phyloP scores from a whole-genome alignment of 805 yeast genomes.

The Millerago galiae region DNA sequence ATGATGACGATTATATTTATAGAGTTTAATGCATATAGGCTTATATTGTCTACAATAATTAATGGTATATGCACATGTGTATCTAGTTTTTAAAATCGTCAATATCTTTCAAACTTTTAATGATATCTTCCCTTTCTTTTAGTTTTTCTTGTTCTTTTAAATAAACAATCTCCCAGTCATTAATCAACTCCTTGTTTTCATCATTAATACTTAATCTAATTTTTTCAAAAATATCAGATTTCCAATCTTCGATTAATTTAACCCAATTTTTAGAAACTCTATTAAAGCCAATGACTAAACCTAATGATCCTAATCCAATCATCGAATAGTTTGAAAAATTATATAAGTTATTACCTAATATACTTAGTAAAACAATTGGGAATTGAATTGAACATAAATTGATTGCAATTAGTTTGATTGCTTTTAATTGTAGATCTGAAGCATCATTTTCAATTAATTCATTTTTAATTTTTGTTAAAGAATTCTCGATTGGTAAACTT shows the following conservation, averaged over 20 bases:
- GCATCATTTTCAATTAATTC: conserved; percentile 17
- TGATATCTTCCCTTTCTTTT: conserved; percentile 4
- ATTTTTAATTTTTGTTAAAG: conserved; percentile 15
- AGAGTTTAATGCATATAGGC: conserved; percentile 11
- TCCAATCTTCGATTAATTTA: conserved; percentile 18
- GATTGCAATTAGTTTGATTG: conserved; percentile 20
- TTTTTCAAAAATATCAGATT: conserved; percentile 19
- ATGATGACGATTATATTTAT: conserved; percentile 30
- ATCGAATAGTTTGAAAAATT: conserved; percentile 27
- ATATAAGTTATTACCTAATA: conserved; percentile 23
- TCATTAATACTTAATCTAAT: conserved; percentile 17
- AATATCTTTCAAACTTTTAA: conserved; percentile 1
- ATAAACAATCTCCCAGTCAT: conserved; percentile 17
- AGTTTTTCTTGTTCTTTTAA: conserved; percentile 4
- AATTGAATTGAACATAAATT: conserved; percentile 27
- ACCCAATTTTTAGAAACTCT: conserved; percentile 27
- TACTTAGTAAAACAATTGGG: conserved; percentile 24
- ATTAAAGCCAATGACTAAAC: conserved; percentile 26
- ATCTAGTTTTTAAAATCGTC: neutral
- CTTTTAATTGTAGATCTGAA: conserved; percentile 20
- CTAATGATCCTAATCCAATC: conserved; percentile 27
- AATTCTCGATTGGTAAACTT: conserved; percentile 10
- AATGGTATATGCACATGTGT: neutral
- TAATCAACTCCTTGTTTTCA: conserved; percentile 14
- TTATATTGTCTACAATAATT: neutral